Base-by-base conservation (phyloP, 805 yeast genomes). In the Pichia heedii region DNA sequence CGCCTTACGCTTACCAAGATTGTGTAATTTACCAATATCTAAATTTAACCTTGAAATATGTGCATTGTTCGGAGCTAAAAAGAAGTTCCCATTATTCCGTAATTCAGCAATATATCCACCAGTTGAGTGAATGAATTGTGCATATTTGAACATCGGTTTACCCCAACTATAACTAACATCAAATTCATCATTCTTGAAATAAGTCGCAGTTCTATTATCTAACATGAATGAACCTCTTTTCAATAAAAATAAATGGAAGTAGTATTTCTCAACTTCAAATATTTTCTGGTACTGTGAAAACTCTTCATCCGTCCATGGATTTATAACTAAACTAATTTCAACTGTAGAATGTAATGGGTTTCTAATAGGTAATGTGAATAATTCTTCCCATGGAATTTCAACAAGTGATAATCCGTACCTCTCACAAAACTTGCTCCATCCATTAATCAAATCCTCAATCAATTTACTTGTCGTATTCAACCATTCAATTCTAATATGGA, bases 101-200 rank as follows among this genome's bases (percentile, higher is more conserved):
- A 90, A 69, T 61, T 90, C 97, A 2, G 93, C 95, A 43, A 93
- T 77, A 54, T 89, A 86, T 1, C 85, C 80, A 2, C 99, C 99
- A 0, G 95, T 78, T 46, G 70, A 73, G 60, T 93, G 98, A 40
- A 93, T 81, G 57, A 84, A 94, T 61, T 93, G 98, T 1, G 86
- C 87, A 60, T 76, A 84, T 54, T 80, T 77, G 66, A 84, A 88
- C 29, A 68, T 69, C 2, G 96, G 94, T 45, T 71, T 75, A 2
- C 97, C 97, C 97, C 97, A 90, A 18, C 95, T 84, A 60, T 88
- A 90, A 16, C 69, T 58, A 19, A 89, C 80, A 37, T 85, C 88
- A 53, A 84, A 76, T 21, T 67, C 46, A 41, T 59, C 61, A 41
- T 63, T 66, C 22, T 66, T 63, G 60, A 84, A 73, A 51, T 79